Conservation (phyloP, 306 rosid genomes). For the Inga laurina region DNA sequence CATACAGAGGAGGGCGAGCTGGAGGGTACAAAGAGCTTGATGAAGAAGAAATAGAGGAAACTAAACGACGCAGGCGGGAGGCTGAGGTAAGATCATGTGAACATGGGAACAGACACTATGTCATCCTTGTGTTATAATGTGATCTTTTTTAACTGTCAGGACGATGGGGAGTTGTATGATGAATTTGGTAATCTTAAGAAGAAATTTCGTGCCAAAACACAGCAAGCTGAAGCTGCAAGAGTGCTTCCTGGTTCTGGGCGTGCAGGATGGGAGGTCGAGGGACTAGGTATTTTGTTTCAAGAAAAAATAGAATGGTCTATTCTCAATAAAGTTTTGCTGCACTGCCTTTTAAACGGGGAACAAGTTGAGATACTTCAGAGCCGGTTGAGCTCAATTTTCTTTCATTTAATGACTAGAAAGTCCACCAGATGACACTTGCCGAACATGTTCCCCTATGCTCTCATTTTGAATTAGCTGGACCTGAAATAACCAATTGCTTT, state of each 20-base stretch:
- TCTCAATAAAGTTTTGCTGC: background rate
- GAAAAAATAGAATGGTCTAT: background rate
- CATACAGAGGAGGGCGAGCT: conserved; percentile 92
- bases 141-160: conserved; percentile 51
- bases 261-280: conserved; percentile 99
- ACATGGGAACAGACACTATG: conserved; percentile 16
- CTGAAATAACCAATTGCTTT: conserved; percentile 16
- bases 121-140: conserved; percentile 25
- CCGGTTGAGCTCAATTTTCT: background rate
- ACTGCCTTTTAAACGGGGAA: background rate
- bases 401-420: background rate
- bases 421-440: background rate
- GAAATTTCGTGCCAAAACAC: conserved; percentile 90
- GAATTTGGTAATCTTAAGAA: conserved; percentile 99
- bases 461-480: conserved; percentile 23
- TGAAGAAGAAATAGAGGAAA: conserved; percentile 97
- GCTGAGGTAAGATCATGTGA: conserved; percentile 78
- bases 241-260: conserved; percentile 95
- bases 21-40: conserved; percentile 99
- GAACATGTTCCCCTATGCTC: background rate
- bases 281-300: conserved; percentile 62
- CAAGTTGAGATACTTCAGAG: background rate
- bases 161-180: conserved; percentile 96
- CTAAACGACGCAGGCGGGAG: conserved; percentile 88
- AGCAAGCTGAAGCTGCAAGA: conserved; percentile 77